Base-by-base conservation (phyloP, 169 alveolate genomes). In the Plasmodium gaboni region DNA sequence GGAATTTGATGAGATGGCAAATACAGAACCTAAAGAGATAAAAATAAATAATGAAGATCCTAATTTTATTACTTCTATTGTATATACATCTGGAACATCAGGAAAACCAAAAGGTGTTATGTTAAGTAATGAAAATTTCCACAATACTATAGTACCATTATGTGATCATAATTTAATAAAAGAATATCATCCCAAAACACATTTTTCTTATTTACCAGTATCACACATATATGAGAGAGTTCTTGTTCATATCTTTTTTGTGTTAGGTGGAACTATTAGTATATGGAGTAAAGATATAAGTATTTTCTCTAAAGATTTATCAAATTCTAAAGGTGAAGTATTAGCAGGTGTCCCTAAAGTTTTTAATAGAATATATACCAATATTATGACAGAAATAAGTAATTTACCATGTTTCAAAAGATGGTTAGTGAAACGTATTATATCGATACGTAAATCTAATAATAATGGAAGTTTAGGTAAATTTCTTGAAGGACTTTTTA, bases 61-160 rank as follows among this genome's bases (percentile, higher is more conserved):
- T 91, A 95, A 97, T 15, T 89, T 96, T 28, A 73, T 97, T 15
- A 94, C 88, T 89, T 96, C 99, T 3, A 94, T 98, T 24, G 98
- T 98, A 48, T 98, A 97, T 92, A 98, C 99, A 8, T 96, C 99
- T 6, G 99, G 99, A 10, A 98, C 99, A 3, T 98, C 99, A 38
- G 99, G 99, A 73, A 78, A 83, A 48, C 99, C 99, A 10, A 98
- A 98, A 94, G 99, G 99, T 42, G 99, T 97, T 13, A 95, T 98
- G 96, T 80, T 98, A 61, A 93, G 99, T 6, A 83, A 98, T 50
- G 53, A 87, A 55, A 88, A 88, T 72, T 48, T 94, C 32, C 73
- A 19, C 50, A 22, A 55, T 60, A 24, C 83, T 0, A 5, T 83
- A 4, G 22, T 38, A 2, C 73, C 91, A 46, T 17, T 42, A 26